Percentiles rank a stretch among this genome's conserved stretches.
phyloP scores from a whole-genome alignment of 2,329 filamentous ascomycete genomes.

The Ophiostoma himal-ulmi region DNA sequence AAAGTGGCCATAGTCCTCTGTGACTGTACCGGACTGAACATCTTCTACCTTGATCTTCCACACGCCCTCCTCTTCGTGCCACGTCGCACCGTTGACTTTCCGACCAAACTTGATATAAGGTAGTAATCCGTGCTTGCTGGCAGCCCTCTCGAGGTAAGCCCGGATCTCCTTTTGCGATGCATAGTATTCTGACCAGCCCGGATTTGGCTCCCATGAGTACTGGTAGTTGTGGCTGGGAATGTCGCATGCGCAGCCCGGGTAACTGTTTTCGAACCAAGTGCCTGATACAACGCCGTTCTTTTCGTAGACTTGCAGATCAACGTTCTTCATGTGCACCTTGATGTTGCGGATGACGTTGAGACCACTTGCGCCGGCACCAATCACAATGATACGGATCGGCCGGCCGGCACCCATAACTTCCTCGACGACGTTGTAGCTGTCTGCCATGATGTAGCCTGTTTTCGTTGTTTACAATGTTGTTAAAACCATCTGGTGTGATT shows the following conservation, averaged over 20 bases:
- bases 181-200: slow-evolving; percentile 25
- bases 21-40: background rate
- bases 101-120: slow-evolving; percentile 22
- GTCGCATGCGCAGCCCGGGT: slow-evolving; percentile 27
- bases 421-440: slow-evolving; percentile 19
- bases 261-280: slow-evolving; percentile 27
- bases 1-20: slow-evolving; percentile 38
- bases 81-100: slow-evolving; percentile 18
- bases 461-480: background rate
- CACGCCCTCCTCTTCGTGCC: slow-evolving; percentile 22
- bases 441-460: background rate
- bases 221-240: slow-evolving; percentile 26
- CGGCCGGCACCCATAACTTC: slow-evolving; percentile 17
- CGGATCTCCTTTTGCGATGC: slow-evolving; percentile 22
- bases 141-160: slow-evolving; percentile 20
- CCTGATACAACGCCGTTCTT: slow-evolving; percentile 24
- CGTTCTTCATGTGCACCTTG: slow-evolving; percentile 21
- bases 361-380: slow-evolving; percentile 39
- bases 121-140: slow-evolving; percentile 20
- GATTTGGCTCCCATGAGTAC: slow-evolving; percentile 24
- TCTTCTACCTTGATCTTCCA: slow-evolving; percentile 20
- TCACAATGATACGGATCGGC: slow-evolving; percentile 33
- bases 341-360: slow-evolving; percentile 20
- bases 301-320: slow-evolving; percentile 25
- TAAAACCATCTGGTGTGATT: background rate